A percentile compares a stretch with the other conserved stretches of the same genome.
phyloP scores from a whole-genome alignment of 148 eudicot species.

The Rhododendron simsii region DNA sequence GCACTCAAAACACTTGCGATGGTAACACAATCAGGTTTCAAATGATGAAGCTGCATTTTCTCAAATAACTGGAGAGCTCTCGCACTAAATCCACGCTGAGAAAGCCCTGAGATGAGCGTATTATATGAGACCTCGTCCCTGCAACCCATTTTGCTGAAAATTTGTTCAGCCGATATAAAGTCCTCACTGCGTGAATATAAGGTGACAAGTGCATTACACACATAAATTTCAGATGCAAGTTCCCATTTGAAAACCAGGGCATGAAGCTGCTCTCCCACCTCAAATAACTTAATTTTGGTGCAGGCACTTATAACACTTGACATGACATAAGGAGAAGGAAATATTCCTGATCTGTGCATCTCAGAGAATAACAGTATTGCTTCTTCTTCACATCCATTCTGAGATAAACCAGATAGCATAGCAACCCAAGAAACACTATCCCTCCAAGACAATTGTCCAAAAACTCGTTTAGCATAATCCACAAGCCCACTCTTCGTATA shows the following conservation, averaged over 20 bases:
- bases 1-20: slow-evolving; percentile 72
- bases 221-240: slow-evolving; percentile 57
- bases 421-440: too few relatives aligned
- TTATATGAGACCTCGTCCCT: slow-evolving; percentile 81
- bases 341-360: slow-evolving; percentile 56
- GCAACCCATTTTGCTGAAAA: slow-evolving; percentile 53
- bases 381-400: too few relatives aligned
- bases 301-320: slow-evolving; percentile 86
- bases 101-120: slow-evolving; percentile 84
- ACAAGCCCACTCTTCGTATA: slow-evolving; percentile 63
- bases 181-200: slow-evolving; percentile 67
- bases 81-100: slow-evolving; percentile 58
- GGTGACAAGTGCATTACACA: slow-evolving; percentile 74
- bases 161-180: slow-evolving; percentile 46
- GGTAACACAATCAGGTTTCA: slow-evolving; percentile 85
- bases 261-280: slow-evolving; percentile 78
- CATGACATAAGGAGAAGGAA: slow-evolving; percentile 77
- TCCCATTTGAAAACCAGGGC: slow-evolving; percentile 73
- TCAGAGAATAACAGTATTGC: slow-evolving; percentile 12
- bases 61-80: slow-evolving; percentile 55
- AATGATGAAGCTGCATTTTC: slow-evolving; percentile 61
- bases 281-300: slow-evolving; percentile 50
- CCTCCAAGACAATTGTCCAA: slow-evolving; percentile 33
- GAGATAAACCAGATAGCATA: too few relatives aligned
- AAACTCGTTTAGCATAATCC: slow-evolving; percentile 48